phyloP scores from a whole-genome alignment of 805 yeast genomes.

The Myxozyma mucilagina region DNA sequence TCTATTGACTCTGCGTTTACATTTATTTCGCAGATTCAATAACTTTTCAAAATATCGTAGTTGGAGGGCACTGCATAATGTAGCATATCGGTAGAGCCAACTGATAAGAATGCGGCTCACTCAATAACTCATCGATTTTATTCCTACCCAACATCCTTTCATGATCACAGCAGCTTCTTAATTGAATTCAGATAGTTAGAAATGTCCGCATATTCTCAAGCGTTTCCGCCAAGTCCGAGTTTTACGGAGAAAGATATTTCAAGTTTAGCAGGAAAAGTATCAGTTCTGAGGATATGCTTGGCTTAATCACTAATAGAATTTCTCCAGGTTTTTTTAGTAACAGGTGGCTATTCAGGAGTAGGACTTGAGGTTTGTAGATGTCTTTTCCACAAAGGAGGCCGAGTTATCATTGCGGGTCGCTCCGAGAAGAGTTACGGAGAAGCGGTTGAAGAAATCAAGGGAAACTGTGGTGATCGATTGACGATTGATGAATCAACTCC shows the following conservation, averaged over 20 bases:
- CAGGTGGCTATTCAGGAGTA: constrained; percentile 25
- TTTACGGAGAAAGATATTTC: constrained; percentile 22
- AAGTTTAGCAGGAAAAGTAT: constrained; percentile 18
- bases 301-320: not conserved
- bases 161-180: no score
- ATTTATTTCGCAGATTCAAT: no score
- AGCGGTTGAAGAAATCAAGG: constrained; percentile 14
- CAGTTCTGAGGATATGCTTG: not conserved
- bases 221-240: not conserved
- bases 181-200: not conserved
- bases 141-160: no score
- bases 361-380: constrained; percentile 18
- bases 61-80: no score
- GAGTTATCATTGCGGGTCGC: constrained; percentile 15
- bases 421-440: not conserved
- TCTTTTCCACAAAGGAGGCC: constrained; percentile 19
- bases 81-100: no score
- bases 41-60: no score
- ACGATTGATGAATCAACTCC: not conserved
- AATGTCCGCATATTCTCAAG: not conserved
- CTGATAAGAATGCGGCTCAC: no score
- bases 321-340: constrained; percentile 35
- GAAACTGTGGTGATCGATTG: not conserved
- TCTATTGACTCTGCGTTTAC: no score
- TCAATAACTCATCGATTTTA: no score